A percentile compares a stretch with the other conserved stretches of the same genome.
phyloP scores from a whole-genome alignment of 2,329 filamentous ascomycete genomes.

The Rhynchosporium graminicola region DNA sequence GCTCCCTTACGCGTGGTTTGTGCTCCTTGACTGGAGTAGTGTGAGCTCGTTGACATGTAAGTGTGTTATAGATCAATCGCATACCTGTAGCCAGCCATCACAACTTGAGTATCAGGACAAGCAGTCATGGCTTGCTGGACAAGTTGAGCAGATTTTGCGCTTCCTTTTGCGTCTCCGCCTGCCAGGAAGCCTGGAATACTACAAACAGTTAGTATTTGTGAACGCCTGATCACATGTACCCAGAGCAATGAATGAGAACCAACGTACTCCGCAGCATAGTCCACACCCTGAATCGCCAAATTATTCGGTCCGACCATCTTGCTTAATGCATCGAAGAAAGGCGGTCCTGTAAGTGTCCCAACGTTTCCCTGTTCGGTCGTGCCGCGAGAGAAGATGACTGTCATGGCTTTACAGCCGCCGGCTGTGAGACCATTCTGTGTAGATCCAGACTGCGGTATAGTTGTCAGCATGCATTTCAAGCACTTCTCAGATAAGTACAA shows the following conservation, averaged over 20 bases:
- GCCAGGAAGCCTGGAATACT: slow-evolving; percentile 43
- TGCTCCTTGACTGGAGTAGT: slow-evolving; percentile 24
- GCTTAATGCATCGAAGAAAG: slow-evolving; percentile 50
- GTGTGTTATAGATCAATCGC: neutral
- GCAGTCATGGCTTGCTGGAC: slow-evolving; percentile 23
- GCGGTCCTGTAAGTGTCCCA: slow-evolving; percentile 51
- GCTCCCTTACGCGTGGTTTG: slow-evolving; percentile 33
- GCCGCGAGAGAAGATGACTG: slow-evolving; percentile 58
- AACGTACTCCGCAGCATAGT: slow-evolving; percentile 49
- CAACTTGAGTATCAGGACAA: slow-evolving; percentile 29
- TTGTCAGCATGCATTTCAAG: neutral
- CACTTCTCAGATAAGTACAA: neutral
- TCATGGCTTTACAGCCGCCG: slow-evolving; percentile 48
- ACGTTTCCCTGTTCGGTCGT: slow-evolving; percentile 56
- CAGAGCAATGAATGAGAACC: too few species aligned
- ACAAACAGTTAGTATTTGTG: neutral
- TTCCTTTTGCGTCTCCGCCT: slow-evolving; percentile 49
- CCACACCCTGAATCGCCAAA: slow-evolving; percentile 55
- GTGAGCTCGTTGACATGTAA: neutral
- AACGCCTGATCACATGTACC: slow-evolving; percentile 25
- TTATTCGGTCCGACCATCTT: slow-evolving; percentile 45
- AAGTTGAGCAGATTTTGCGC: slow-evolving; percentile 42
- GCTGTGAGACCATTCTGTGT: slow-evolving; percentile 33
- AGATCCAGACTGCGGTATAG: neutral
- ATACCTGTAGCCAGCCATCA: slow-evolving; percentile 31